Conservation (phyloP, 2,329 filamentous ascomycete genomes). For the Ophiognomonia clavigignenti-juglandacearum region DNA sequence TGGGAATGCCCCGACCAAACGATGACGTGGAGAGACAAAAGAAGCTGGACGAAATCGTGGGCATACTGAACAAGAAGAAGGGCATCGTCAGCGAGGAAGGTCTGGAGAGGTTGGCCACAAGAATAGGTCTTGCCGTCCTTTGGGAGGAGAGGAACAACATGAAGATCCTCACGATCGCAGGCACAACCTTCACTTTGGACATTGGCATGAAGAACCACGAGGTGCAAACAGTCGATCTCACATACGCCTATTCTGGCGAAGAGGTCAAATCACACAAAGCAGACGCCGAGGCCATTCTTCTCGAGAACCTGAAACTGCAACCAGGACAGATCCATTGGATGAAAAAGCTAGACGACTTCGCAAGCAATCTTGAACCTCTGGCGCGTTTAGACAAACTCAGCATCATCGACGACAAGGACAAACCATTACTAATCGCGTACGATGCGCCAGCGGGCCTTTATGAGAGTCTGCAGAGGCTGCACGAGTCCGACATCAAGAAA, state of each 20-base stretch:
- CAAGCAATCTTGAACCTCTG: slow-evolving; percentile 65
- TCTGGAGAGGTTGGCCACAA: slow-evolving; percentile 64
- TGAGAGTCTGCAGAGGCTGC: slow-evolving; percentile 63
- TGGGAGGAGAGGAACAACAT: slow-evolving; percentile 50
- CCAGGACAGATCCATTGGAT: slow-evolving; percentile 61
- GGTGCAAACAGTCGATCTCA: slow-evolving; percentile 57
- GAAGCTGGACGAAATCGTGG: slow-evolving; percentile 47
- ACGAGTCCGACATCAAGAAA: slow-evolving; percentile 63
- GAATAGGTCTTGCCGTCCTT: slow-evolving; percentile 60
- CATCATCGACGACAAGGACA: slow-evolving; percentile 32
- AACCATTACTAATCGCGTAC: slow-evolving; percentile 66
- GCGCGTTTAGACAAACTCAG: slow-evolving; percentile 69
- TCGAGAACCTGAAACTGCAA: slow-evolving; percentile 57
- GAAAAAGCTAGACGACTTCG: slow-evolving; percentile 66
- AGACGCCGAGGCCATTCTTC: slow-evolving; percentile 60
- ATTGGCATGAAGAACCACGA: slow-evolving; percentile 58
- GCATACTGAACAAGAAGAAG: slow-evolving; percentile 47
- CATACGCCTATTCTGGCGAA: slow-evolving; percentile 55
- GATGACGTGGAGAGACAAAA: slow-evolving; percentile 51
- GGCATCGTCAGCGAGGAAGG: slow-evolving; percentile 70
- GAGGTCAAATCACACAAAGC: slow-evolving; percentile 56
- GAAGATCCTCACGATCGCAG: slow-evolving; percentile 57
- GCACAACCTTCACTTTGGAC: slow-evolving; percentile 55
- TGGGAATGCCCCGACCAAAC: slow-evolving; percentile 36
- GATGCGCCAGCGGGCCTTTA: slow-evolving; percentile 73